Conservation (phyloP, 768 basidiomycete species). For the Pleurotus salmoneostramineus region DNA sequence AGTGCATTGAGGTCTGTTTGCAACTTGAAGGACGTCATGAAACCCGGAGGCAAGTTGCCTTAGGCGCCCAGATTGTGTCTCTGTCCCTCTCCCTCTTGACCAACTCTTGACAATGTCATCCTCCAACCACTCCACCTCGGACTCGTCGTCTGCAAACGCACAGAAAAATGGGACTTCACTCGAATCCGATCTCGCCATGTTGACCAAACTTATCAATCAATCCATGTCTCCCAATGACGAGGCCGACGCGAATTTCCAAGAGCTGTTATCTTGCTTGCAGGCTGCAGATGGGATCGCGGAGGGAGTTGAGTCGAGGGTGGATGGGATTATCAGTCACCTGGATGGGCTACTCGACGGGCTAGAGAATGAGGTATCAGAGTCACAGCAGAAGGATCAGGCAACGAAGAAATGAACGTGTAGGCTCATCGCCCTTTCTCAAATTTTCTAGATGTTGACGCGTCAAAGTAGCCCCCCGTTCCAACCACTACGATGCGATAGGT, state of each 20-base stretch:
- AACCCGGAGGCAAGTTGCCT: not conserved
- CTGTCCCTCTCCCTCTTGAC: not conserved
- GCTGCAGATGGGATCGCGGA: slow-evolving; percentile 54
- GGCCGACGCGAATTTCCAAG: slow-evolving; percentile 13
- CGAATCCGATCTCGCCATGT: slow-evolving; percentile 31
- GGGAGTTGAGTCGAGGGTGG: slow-evolving; percentile 60
- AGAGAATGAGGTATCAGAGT: slow-evolving; percentile 18
- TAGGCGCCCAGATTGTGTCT: not conserved
- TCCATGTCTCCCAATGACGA: slow-evolving; percentile 14
- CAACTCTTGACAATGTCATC: not conserved
- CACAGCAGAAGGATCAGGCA: not conserved
- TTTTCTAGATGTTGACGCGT: no score
- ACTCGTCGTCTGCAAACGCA: not conserved
- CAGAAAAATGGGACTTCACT: slow-evolving; percentile 10
- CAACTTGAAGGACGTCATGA: slow-evolving; percentile 43
- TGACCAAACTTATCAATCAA: slow-evolving; percentile 26
- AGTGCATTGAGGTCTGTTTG: slow-evolving; percentile 46
- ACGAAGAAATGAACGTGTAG: not conserved
- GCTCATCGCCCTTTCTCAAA: no score
- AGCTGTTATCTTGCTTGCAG: slow-evolving; percentile 53
- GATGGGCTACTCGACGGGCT: slow-evolving; percentile 49
- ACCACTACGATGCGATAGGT: no score
- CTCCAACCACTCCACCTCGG: not conserved
- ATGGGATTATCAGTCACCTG: slow-evolving; percentile 54
- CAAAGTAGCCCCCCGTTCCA: no score